Base-by-base conservation (phyloP, 257 asterid genomes). In the Nicotiana benthamiana region DNA sequence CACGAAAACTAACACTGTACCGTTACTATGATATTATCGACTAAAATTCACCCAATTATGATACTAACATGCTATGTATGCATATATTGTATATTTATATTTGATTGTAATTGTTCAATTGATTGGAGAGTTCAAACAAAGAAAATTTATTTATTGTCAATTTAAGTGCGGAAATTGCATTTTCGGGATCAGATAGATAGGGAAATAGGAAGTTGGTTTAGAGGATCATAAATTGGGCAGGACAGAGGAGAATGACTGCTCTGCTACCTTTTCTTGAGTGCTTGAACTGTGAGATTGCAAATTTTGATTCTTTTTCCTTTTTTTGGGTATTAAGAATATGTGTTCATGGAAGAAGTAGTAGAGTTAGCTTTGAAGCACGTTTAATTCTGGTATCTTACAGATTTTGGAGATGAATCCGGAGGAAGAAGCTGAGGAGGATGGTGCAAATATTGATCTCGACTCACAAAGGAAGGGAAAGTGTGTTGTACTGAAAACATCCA, bases 391-490 rank as follows among this genome's bases (percentile, higher is more conserved):
- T 51, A 26, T 80, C 48, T 40, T 79, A 59, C 81, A 96, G 99
- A 96, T 96, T 81, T 85, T 96, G 91, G 97, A 96, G 85, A 96
- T 96, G 98, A 96, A 92, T 86, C 99, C 98, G 9, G 99, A 96
- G 83, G 99, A 96, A 74, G 99, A 96, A 75, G 98, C 96, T 72
- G 99, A 96, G 85, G 99, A 96, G 86, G 99, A 96, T 83, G 99
- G 99, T 80, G 99, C 97, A 56, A 93, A 94, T 79, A 96, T 96
- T 81, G 98, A 96, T 88, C 98, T 96, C 32, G 99, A 96, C 84
- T 94, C 99, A 5, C 99, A 96, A 82, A 92, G 97, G 89, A 96
- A 94, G 93, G 99, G 98, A 9, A 96, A 96, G 85, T 93, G 99
- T 54, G 99, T 96, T 54, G 99, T 93, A 28, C 89, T 96, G 80